Evolutionary conservation across 257 asterid species (phyloP).

Genomic region (Plantago ovata): DNA sequence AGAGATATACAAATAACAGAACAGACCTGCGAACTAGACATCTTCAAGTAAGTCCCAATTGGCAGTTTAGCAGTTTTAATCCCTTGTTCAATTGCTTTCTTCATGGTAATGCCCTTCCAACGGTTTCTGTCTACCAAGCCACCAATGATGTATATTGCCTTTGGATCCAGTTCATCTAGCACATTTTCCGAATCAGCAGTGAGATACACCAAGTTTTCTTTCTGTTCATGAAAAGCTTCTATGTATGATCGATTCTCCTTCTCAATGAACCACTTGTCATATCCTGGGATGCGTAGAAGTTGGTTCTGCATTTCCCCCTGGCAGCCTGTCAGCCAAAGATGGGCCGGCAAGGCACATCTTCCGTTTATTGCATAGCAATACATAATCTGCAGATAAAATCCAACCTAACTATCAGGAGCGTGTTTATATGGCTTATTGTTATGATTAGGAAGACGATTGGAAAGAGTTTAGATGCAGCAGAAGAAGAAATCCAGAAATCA

Average conservation of each 20-base stretch:
- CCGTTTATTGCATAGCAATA: conserved; percentile 88
- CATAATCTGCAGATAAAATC: conserved; percentile 59
- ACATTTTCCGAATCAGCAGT: conserved; percentile 86
- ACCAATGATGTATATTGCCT: conserved; percentile 76
- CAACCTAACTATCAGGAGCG: neutral
- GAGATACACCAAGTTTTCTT: conserved; percentile 81
- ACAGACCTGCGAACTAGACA: conserved; percentile 95
- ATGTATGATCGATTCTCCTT: conserved; percentile 66
- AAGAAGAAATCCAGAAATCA: neutral
- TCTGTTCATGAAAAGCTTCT: conserved; percentile 60
- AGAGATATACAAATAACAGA: conserved; percentile 5
- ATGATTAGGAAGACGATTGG: neutral
- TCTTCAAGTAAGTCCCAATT: conserved; percentile 76
- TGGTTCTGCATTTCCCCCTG: conserved; percentile 75
- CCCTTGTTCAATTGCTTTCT: conserved; percentile 85
- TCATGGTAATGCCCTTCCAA: conserved; percentile 92
- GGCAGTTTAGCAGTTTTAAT: conserved; percentile 89
- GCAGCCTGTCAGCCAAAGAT: conserved; percentile 91
- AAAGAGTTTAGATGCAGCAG: neutral
- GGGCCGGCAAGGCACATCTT: conserved; percentile 70
- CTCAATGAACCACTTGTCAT: conserved; percentile 85
- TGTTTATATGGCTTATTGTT: neutral
- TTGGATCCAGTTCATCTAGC: conserved; percentile 76
- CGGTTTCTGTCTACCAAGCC: conserved; percentile 97
- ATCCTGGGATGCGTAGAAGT: conserved; percentile 72